phyloP scores from a whole-genome alignment of 106 monocot genomes.

The Acanthochlamys bracteata region DNA sequence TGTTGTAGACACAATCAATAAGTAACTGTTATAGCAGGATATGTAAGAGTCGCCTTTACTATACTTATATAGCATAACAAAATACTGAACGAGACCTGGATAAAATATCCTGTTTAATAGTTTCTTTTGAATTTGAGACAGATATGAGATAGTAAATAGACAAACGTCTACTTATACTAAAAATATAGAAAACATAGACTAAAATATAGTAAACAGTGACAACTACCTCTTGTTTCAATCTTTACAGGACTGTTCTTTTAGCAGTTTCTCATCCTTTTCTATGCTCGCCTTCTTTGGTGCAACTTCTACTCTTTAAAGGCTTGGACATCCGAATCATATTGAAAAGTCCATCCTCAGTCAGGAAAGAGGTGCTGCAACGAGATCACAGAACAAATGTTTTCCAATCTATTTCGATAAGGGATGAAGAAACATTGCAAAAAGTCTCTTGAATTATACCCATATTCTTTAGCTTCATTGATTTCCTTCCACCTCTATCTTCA shows the following conservation, averaged over 20 bases:
- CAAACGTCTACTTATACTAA: too few species aligned
- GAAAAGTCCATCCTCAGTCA: slow-evolving; percentile 97
- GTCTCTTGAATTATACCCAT: slow-evolving; percentile 38
- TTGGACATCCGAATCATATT: slow-evolving; percentile 91
- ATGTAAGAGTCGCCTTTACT: too few species aligned
- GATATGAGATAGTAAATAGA: too few species aligned
- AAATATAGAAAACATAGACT: too few species aligned
- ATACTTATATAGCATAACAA: too few species aligned
- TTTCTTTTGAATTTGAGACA: too few species aligned
- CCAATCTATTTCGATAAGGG: neutral
- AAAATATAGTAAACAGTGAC: neutral
- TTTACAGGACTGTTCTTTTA: slow-evolving; percentile 37
- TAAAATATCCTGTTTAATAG: too few species aligned
- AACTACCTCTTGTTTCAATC: slow-evolving; percentile 38
- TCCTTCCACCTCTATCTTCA: slow-evolving; percentile 95
- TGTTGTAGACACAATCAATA: too few species aligned
- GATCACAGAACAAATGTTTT: slow-evolving; percentile 3
- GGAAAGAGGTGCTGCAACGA: slow-evolving; percentile 47
- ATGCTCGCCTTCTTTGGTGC: slow-evolving; percentile 21
- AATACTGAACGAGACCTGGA: too few species aligned
- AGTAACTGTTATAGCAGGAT: too few species aligned
- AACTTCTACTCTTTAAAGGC: slow-evolving; percentile 42
- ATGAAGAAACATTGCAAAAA: neutral
- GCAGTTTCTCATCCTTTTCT: slow-evolving; percentile 30
- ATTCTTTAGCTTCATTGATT: slow-evolving; percentile 78